These are phyloP conservation scores for Diversispora epigaea DNA, from an alignment of 192 early-diverging fungal species.

Conservation along the genomic window DNA sequence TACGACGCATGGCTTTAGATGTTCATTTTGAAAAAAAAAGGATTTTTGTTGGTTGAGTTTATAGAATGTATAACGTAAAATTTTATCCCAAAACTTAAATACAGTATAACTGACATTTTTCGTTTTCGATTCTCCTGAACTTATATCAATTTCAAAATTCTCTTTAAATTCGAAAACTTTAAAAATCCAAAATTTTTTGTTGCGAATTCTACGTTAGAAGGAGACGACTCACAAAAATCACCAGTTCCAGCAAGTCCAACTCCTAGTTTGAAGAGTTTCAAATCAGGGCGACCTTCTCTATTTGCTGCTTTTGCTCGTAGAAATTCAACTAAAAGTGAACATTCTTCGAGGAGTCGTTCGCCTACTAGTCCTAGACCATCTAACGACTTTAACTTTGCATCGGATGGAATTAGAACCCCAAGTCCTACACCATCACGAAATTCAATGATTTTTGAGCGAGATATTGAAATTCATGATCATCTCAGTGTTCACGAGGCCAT, in stretches of 20 bases:
- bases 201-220: not conserved
- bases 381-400: constrained; percentile 6
- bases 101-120: not conserved
- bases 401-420: constrained; percentile 14
- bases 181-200: not conserved
- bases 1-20: not conserved
- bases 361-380: constrained; percentile 32
- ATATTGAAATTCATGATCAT: constrained; percentile 32
- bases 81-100: not conserved
- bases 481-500: constrained; percentile 33
- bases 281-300: constrained; percentile 15
- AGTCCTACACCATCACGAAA: constrained; percentile 31
- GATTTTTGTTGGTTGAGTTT: constrained; percentile 2
- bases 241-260: constrained; percentile 21
- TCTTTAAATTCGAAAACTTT: too few relatives aligned
- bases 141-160: too few relatives aligned
- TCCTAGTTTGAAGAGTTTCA: constrained; percentile 27
- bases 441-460: constrained; percentile 35
- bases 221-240: constrained; percentile 22
- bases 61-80: not conserved
- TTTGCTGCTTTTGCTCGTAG: constrained; percentile 30
- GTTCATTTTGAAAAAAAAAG: not conserved
- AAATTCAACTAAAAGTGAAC: constrained; percentile 31
- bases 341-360: constrained; percentile 28
- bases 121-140: not conserved